Evolutionary conservation across 1,284 basidiomycete genomes (phyloP).

Genomic region (Somion occarium): DNA sequence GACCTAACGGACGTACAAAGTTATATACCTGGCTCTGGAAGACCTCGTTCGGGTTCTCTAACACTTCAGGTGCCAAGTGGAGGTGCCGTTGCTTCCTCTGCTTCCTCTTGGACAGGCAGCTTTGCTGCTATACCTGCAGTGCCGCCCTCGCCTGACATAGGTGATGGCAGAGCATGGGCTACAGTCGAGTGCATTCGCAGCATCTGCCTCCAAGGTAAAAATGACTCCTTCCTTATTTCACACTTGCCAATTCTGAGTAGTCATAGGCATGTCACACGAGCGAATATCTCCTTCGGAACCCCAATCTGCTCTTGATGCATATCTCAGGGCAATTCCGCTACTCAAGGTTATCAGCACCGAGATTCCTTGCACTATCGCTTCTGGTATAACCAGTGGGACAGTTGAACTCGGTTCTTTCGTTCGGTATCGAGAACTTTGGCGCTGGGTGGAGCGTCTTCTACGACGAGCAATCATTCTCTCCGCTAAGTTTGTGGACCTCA

Average conservation of each 20-base stretch:
- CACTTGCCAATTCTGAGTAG: constrained; percentile 5
- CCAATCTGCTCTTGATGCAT: constrained; percentile 46
- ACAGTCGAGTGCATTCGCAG: constrained; percentile 60
- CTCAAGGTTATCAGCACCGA: constrained; percentile 47
- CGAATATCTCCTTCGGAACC: constrained; percentile 43
- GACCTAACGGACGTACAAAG: constrained; percentile 45
- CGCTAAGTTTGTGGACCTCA: constrained; percentile 40
- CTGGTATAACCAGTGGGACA: constrained; percentile 31
- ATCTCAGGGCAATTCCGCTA: constrained; percentile 51
- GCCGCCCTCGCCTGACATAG: constrained; percentile 37
- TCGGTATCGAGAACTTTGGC: constrained; percentile 70
- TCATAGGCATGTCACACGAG: constrained; percentile 47
- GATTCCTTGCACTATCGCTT: constrained; percentile 36
- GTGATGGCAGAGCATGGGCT: constrained; percentile 62
- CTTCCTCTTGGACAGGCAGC: constrained; percentile 44
- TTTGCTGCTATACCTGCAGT: constrained; percentile 36
- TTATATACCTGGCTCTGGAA: constrained; percentile 43
- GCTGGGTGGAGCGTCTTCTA: constrained; percentile 72
- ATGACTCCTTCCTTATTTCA: constrained; percentile 2
- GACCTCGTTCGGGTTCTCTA: constrained; percentile 37
- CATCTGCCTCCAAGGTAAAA: constrained; percentile 63
- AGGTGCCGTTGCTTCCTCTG: constrained; percentile 35
- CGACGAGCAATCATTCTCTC: constrained; percentile 62
- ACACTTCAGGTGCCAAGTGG: constrained; percentile 33
- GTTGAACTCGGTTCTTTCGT: constrained; percentile 47